Conservation (phyloP, 495 filamentous ascomycete species). For the Xylaria sp. region DNA sequence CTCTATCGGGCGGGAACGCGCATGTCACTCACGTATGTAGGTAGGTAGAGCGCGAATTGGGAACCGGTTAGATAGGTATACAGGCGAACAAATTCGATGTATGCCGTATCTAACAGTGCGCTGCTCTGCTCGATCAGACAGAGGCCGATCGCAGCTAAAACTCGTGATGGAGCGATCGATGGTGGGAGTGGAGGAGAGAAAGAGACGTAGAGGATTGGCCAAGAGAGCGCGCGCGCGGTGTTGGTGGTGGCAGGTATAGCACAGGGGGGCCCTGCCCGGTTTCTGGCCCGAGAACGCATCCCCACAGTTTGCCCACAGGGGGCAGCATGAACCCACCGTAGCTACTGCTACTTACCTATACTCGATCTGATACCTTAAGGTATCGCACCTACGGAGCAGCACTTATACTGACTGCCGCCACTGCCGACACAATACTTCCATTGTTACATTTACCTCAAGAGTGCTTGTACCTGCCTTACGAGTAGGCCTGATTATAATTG, state of each 20-base stretch:
- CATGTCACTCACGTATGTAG: not conserved
- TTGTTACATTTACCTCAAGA: too few species aligned
- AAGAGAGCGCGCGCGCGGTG: too few species aligned
- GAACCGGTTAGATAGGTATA: not conserved
- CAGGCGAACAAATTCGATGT: not conserved
- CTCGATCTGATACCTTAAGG: too few species aligned
- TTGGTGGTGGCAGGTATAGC: not conserved
- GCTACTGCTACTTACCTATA: not conserved
- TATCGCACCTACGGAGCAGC: too few species aligned
- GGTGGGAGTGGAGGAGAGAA: slow-evolving; percentile 6
- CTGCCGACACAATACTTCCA: too few species aligned
- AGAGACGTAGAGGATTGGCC: not conserved
- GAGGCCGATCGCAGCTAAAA: not conserved
- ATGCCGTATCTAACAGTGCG: not conserved
- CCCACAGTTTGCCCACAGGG: not conserved
- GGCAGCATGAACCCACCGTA: not conserved
- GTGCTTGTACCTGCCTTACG: too few species aligned
- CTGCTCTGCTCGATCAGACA: not conserved
- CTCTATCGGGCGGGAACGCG: too few species aligned
- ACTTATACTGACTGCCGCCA: too few species aligned
- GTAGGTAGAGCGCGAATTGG: not conserved
- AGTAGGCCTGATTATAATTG: too few species aligned
- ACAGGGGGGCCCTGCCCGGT: not conserved
- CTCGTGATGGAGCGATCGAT: not conserved
- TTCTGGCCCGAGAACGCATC: not conserved